These are phyloP conservation scores for Leishmania turanica DNA, from an alignment of 208 protist species.

Conservation along the genomic window DNA sequence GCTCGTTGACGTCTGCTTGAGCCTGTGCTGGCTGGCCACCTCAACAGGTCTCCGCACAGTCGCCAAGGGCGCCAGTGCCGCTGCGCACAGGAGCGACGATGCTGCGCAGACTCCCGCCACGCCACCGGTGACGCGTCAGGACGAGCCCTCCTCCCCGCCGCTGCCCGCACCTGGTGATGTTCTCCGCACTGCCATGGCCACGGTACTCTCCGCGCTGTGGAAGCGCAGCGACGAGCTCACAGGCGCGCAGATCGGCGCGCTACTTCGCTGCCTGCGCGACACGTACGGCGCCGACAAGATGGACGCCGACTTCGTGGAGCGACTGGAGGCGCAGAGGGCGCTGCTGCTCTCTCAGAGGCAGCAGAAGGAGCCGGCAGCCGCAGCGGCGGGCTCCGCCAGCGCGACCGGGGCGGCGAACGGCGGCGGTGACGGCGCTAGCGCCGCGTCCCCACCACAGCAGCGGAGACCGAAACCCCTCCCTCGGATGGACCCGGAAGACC, in stretches of 20 bases:
- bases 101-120: not conserved
- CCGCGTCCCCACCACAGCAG: not conserved
- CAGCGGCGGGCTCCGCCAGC: not conserved
- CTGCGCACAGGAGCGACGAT: not conserved
- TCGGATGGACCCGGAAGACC: conserved; percentile 12
- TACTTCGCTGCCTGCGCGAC: conserved; percentile 62
- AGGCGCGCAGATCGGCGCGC: conserved; percentile 45
- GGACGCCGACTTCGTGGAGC: conserved; percentile 72
- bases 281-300: conserved; percentile 56
- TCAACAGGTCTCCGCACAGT: not conserved
- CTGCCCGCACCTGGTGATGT: not conserved
- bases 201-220: conserved; percentile 74
- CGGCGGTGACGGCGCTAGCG: not conserved
- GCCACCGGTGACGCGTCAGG: not conserved
- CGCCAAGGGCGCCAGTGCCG: not conserved
- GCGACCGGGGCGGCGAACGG: not conserved
- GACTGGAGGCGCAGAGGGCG: conserved; percentile 50
- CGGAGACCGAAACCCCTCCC: not conserved
- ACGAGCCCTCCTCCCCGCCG: not conserved
- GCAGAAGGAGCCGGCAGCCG: not conserved
- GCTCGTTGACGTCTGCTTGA: conserved; percentile 59
- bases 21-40: conserved; percentile 48
- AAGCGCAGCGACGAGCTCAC: conserved; percentile 64
- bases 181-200: conserved; percentile 33
- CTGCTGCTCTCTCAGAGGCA: not conserved